Conservation (phyloP, 257 asterid species). For the Solanum appendiculatum region DNA sequence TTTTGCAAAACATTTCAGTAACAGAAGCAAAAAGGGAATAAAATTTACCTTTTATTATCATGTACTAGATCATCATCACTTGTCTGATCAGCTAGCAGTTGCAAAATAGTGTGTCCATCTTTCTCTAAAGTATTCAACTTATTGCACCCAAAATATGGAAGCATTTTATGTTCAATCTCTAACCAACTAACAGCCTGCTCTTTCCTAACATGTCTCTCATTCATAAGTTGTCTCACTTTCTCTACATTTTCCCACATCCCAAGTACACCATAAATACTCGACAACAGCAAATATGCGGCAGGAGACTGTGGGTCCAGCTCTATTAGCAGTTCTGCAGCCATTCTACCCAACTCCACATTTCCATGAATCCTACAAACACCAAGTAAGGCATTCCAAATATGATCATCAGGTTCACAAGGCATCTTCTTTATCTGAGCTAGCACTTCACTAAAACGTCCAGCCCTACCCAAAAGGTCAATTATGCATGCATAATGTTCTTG, state of each 20-base stretch:
- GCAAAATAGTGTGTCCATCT: conserved; percentile 15
- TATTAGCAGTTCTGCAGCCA: conserved; percentile 39
- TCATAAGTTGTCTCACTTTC: conserved; percentile 41
- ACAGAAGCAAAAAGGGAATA: neutral
- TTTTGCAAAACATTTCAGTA: neutral
- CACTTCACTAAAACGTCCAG: conserved; percentile 42
- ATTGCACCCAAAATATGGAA: conserved; percentile 8
- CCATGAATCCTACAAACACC: conserved; percentile 55
- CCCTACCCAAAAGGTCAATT: conserved; percentile 46
- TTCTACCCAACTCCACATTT: conserved; percentile 37
- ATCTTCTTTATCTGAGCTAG: conserved; percentile 35
- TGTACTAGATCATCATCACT: neutral
- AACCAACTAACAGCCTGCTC: conserved; percentile 44
- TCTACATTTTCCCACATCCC: conserved; percentile 52
- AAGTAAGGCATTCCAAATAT: conserved; percentile 51
- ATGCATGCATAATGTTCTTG: conserved; percentile 61
- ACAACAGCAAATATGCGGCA: conserved; percentile 31
- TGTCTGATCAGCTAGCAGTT: conserved; percentile 28
- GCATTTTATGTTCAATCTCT: conserved; percentile 38
- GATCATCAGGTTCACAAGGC: conserved; percentile 33
- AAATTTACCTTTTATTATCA: conserved; percentile 15
- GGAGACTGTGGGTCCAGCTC: conserved; percentile 37
- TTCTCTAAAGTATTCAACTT: conserved; percentile 5
- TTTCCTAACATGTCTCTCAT: conserved; percentile 14
- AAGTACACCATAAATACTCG: conserved; percentile 38